These are phyloP conservation scores for Fraxinus xanthoxyloides DNA, from an alignment of 305 asterid species.

Conservation along the genomic window DNA sequence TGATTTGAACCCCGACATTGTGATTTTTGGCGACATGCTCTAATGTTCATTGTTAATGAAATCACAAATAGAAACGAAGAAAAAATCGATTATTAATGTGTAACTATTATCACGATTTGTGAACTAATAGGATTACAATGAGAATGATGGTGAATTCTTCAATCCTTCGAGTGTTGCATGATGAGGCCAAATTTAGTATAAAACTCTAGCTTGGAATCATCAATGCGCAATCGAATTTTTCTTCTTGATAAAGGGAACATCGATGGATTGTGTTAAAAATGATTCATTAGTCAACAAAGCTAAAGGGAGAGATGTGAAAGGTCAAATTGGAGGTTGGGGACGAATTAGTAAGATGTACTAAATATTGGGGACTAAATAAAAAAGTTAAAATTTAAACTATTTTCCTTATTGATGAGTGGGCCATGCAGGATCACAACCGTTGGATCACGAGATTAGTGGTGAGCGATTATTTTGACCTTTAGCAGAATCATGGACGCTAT, in stretches of 20 bases:
- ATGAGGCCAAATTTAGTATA: not conserved
- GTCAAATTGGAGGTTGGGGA: not conserved
- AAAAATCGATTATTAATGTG: not conserved
- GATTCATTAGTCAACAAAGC: not conserved
- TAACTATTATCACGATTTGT: not conserved
- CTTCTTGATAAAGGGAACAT: not conserved
- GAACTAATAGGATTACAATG: not conserved
- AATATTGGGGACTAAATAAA: not conserved
- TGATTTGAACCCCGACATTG: not conserved
- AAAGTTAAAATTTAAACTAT: not conserved
- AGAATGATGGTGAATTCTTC: not conserved
- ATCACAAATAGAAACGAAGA: not conserved
- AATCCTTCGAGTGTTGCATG: not conserved
- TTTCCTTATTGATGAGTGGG: not conserved
- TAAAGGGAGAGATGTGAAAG: not conserved
- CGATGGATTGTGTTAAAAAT: not conserved
- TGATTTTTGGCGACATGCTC: not conserved
- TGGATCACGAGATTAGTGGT: not conserved
- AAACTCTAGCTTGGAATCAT: not conserved
- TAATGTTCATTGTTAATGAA: not conserved
- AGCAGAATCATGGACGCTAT: not conserved
- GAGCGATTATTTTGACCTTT: not conserved
- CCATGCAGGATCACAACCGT: not conserved
- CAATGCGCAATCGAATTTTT: not conserved
- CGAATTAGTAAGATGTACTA: not conserved